A percentile compares a stretch with the other conserved stretches of the same genome.
These are phyloP conservation scores for Cordyceps cicadae DNA, from an alignment of 2,329 filamentous ascomycete species.

Conservation along the genomic window DNA sequence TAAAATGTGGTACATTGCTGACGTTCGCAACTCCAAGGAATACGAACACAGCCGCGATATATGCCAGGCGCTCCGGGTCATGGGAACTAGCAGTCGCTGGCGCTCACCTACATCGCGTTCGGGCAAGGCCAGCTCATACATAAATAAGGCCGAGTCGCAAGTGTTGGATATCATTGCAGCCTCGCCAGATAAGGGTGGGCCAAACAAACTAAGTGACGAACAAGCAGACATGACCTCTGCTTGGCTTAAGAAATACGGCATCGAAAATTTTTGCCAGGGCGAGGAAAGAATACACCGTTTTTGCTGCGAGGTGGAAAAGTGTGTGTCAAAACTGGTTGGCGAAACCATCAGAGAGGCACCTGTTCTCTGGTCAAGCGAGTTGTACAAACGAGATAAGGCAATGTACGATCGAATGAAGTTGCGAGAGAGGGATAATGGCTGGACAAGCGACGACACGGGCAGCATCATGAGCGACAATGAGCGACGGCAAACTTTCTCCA, in stretches of 20 bases:
- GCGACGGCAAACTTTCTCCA: conserved; percentile 35
- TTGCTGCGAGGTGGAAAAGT: conserved; percentile 80
- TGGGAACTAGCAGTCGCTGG: conserved; percentile 61
- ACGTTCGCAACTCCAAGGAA: conserved; percentile 79
- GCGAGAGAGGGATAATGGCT: conserved; percentile 39
- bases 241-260: conserved; percentile 73
- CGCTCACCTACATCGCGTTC: conserved; percentile 39
- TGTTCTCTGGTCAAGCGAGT: conserved; percentile 83
- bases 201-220: conserved; percentile 92
- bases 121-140: conserved; percentile 49
- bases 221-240: conserved; percentile 76
- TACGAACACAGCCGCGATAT: conserved; percentile 86
- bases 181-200: conserved; percentile 72
- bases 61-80: conserved; percentile 79
- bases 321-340: conserved; percentile 75
- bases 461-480: conserved; percentile 50
- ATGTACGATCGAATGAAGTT: conserved; percentile 41
- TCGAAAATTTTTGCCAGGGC: conserved; percentile 90
- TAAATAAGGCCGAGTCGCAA: conserved; percentile 75
- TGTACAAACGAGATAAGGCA: conserved; percentile 71
- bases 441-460: conserved; percentile 39
- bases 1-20: conserved; percentile 98
- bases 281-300: conserved; percentile 94
- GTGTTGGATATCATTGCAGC: conserved; percentile 83
- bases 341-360: conserved; percentile 78